Evolutionary conservation across 2,329 filamentous ascomycete genomes (phyloP), one percentile per base, ranked within the genome.

Genomic region (Aureobasidium sp.): DNA sequence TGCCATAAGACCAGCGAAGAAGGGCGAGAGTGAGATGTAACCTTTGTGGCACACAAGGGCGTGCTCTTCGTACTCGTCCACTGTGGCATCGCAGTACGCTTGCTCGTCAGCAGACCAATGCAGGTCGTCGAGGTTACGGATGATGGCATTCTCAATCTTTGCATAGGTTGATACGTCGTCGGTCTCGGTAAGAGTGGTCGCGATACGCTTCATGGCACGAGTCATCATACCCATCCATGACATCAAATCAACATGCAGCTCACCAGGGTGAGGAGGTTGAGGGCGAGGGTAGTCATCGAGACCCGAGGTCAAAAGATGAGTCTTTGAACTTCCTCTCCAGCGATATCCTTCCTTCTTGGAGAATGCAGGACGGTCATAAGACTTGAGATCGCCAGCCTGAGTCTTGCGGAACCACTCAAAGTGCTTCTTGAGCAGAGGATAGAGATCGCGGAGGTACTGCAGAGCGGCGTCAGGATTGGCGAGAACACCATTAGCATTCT

Each of bases 211-310:
- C 61, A 99, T 84, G n/a, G 89, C 88, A 66, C 88, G 86, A 44
- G 90, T 88, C 90, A 97, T 96, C 78, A 97, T 85, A n/a, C 93
- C 94, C 77, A 99, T 89, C 94, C 94, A 99, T 58, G 90, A 90
- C 74, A 99, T 89, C 60, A 97, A 81, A 75, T 99, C 94, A 34
- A 95, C 87, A 73, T 99, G 93, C 55, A 99, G 83, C 83, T 99
- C 94, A 70, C 91, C 93, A 0, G 94, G 93, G 73, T 97, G 92
- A 29, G 94, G 94, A 15, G 94, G 92, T 74, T 96, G 90, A 9
- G 94, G 83, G 53, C 94, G 90, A 55, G 94, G 94, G 72, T 97
- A 99, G 77, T 99, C 94, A 70, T 99, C 94, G 1, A 99, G 84
- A 2, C 94, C 94, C 58, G 91, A 96, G 5, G 94, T 96, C 53